Base-by-base conservation (phyloP, 305 asterid genomes). In the Caryopteris hybrid region DNA sequence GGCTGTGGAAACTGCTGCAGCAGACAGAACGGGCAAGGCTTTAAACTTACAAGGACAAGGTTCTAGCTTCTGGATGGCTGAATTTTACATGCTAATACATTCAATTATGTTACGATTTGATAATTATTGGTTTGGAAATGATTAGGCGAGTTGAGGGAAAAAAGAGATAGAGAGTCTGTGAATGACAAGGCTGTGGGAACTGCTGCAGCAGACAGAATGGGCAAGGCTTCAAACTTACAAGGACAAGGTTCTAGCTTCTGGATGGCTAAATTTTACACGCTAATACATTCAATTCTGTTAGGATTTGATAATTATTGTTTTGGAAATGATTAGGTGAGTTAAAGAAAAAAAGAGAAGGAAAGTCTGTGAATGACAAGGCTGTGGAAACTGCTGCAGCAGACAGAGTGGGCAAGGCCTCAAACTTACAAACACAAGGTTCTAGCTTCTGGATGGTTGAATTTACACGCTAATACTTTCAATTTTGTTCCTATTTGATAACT, bases 221-320 rank as follows among this genome's bases (percentile, higher is more conserved):
- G 57, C 41, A 79, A 76, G 74, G 79, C 83, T 71, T 68, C 82
- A 8, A 73, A 72, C 8, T 29, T 66, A 22, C 81, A 69, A 62
- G 71, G 47, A 76, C 72, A 79, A 90, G 96, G 97, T 90, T 64
- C 17, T 46, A 54, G 10, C 73, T 78, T 55, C 67, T 65, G 53
- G 51, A 76, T 56, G 25, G 65, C 53, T 56, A 50, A 47, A 42
- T 17, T 34, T 11, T 63, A 20, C 45, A 41, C 55, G 43, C 59
- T 70, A 41, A 18, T 53, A 27, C 38, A 41, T 70, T 63, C 7
- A 56, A 21, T 36, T 68, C 71, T 34, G 64, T 36, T 51, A 45
- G 23, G 46, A 39, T 29, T 16, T 31, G 10, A 14, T 16, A 1
- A 38, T 64, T 59, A 22, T 60, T 59, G 76, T 61, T 73, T 56